Conservation (phyloP, 306 rosid species). For the Pyrus communis region DNA sequence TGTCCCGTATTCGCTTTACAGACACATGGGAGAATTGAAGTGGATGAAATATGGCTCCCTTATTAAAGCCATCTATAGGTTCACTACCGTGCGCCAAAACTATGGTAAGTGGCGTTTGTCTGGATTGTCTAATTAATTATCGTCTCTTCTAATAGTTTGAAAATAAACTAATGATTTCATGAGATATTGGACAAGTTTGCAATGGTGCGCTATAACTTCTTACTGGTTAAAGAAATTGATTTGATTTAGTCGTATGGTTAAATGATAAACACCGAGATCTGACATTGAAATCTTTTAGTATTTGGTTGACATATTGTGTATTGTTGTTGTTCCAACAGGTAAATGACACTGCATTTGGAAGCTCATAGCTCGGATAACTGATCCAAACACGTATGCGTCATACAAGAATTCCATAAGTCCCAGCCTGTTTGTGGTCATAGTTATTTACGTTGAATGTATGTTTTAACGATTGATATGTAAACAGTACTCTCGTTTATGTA, state of each 20-base stretch:
- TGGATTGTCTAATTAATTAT: background rate
- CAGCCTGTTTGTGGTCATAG: background rate
- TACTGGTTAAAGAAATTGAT: background rate
- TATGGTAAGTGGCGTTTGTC: constrained; percentile 42
- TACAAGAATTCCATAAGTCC: background rate
- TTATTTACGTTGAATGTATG: background rate
- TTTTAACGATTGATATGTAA: background rate
- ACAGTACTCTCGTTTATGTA: background rate
- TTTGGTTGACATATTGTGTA: background rate
- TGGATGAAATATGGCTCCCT: constrained; percentile 67
- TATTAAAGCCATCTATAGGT: constrained; percentile 58
- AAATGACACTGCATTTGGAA: background rate
- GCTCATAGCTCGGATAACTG: background rate
- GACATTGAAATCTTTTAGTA: background rate
- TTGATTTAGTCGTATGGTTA: background rate
- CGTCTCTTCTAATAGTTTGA: background rate
- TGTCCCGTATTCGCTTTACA: constrained; percentile 20
- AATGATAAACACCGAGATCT: background rate
- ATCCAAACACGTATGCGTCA: background rate
- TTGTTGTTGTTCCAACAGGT: background rate
- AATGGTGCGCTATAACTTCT: background rate
- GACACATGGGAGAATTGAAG: constrained; percentile 79
- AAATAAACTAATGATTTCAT: background rate
- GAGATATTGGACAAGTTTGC: background rate
- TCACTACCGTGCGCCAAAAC: constrained; percentile 60